These are phyloP conservation scores for Acrocalymma vagum DNA, from an alignment of 2,329 filamentous ascomycete genomes.

Conservation along the genomic window DNA sequence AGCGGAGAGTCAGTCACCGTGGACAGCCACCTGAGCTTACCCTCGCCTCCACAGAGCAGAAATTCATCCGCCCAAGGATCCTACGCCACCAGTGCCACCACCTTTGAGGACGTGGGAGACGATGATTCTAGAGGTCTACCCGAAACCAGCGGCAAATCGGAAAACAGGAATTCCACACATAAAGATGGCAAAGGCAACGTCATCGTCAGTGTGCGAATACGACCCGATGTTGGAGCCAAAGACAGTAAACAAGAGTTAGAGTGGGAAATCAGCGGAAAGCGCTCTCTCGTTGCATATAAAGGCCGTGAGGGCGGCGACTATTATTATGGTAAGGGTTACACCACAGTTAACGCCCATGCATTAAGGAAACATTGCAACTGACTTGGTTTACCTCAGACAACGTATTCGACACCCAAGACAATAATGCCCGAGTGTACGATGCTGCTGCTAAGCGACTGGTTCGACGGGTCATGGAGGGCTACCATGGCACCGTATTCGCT, in stretches of 20 bases:
- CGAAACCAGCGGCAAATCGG: constrained; percentile 34
- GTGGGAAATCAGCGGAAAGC: constrained; percentile 90
- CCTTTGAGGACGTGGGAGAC: constrained; percentile 82
- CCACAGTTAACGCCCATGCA: constrained; percentile 22
- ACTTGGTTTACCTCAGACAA: constrained; percentile 72
- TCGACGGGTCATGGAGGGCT: constrained; percentile 97
- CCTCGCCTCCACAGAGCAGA: constrained; percentile 86
- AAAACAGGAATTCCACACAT: constrained; percentile 31
- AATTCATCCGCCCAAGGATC: constrained; percentile 93
- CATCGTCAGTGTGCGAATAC: constrained; percentile 90
- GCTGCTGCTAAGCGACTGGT: constrained; percentile 92
- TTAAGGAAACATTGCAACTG: constrained; percentile 13
- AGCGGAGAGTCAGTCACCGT: constrained; percentile 81
- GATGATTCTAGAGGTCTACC: constrained; percentile 61
- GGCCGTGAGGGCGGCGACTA: constrained; percentile 94
- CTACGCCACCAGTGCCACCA: constrained; percentile 86
- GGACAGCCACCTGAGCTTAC: constrained; percentile 73
- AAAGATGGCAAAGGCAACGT: constrained; percentile 93
- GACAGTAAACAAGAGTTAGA: constrained; percentile 76
- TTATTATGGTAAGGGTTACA: constrained; percentile 77
- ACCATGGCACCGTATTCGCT: constrained; percentile 97
- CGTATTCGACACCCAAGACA: constrained; percentile 92
- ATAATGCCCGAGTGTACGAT: constrained; percentile 95
- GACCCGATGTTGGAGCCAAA: constrained; percentile 77
- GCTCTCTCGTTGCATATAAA: constrained; percentile 80